Conservation (phyloP, 2,329 filamentous ascomycete genomes). For the Bipolaris bicolor region DNA sequence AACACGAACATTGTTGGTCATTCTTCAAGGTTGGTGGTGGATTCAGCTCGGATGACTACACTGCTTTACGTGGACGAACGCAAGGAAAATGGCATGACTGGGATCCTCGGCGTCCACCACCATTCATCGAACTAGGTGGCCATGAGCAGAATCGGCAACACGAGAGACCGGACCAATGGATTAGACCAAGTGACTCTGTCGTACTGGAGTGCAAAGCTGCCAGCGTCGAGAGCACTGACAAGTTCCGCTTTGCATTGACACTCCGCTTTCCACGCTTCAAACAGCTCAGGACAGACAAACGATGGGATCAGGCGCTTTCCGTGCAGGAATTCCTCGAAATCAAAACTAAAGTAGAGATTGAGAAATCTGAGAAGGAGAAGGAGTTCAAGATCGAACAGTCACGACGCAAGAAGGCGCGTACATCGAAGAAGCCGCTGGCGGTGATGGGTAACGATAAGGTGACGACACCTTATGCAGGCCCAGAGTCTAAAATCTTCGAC, state of each 20-base stretch:
- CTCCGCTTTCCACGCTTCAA: slow-evolving; percentile 92
- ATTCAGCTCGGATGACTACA: slow-evolving; percentile 83
- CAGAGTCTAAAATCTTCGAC: slow-evolving; percentile 70
- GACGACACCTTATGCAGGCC: slow-evolving; percentile 61
- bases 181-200: slow-evolving; percentile 83
- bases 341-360: slow-evolving; percentile 69
- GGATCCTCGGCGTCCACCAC: slow-evolving; percentile 78
- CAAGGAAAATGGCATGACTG: slow-evolving; percentile 92
- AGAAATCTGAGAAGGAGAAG: slow-evolving; percentile 64
- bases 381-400: slow-evolving; percentile 73
- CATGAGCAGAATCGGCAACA: slow-evolving; percentile 67
- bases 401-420: slow-evolving; percentile 68
- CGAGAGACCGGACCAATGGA: slow-evolving; percentile 91
- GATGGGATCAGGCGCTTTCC: slow-evolving; percentile 81
- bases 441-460: slow-evolving; percentile 70
- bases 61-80: slow-evolving; percentile 79
- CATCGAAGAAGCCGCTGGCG: slow-evolving; percentile 69
- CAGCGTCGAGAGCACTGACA: slow-evolving; percentile 73
- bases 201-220: slow-evolving; percentile 90
- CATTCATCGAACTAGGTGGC: slow-evolving; percentile 80
- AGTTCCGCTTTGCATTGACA: slow-evolving; percentile 78
- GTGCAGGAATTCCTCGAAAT: slow-evolving; percentile 78
- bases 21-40: slow-evolving; percentile 99
- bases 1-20: slow-evolving; percentile 81
- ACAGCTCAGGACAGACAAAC: slow-evolving; percentile 77